phyloP scores from a whole-genome alignment of 2,329 filamentous ascomycete genomes.

The Blastomyces silverae region DNA sequence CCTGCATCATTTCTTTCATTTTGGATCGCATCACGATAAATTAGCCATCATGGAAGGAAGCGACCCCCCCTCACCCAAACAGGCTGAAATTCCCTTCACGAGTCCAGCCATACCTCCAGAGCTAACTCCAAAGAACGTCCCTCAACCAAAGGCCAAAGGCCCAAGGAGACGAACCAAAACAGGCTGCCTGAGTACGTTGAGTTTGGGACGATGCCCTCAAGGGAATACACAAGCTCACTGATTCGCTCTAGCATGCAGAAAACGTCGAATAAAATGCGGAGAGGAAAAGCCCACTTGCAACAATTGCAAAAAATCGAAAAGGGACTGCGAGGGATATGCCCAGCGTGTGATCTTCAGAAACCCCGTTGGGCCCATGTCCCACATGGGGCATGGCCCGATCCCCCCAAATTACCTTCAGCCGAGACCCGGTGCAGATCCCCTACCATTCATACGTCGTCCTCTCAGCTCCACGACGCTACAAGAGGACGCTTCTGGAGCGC shows the following conservation, averaged over 20 bases:
- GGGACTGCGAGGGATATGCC: slow-evolving; percentile 41
- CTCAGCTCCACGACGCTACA: slow-evolving; percentile 15
- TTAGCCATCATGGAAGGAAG: not conserved
- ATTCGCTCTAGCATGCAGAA: slow-evolving; percentile 65
- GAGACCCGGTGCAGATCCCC: slow-evolving; percentile 11
- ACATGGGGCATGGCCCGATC: slow-evolving; percentile 21
- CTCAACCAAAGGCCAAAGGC: slow-evolving; percentile 24
- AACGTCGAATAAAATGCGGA: slow-evolving; percentile 93
- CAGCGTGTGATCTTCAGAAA: slow-evolving; percentile 40
- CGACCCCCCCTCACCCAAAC: not conserved
- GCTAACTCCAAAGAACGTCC: slow-evolving; percentile 21
- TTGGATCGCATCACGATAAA: not conserved
- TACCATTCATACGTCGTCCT: slow-evolving; percentile 16
- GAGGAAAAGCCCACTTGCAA: slow-evolving; percentile 57
- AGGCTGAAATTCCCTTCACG: not conserved
- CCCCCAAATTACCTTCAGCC: slow-evolving; percentile 17
- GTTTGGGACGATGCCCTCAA: not conserved
- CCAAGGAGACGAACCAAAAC: slow-evolving; percentile 76
- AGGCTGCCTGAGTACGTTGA: slow-evolving; percentile 73
- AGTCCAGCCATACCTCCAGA: slow-evolving; percentile 14
- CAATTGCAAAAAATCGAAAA: slow-evolving; percentile 44
- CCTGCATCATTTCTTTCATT: not conserved
- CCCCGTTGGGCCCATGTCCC: slow-evolving; percentile 32
- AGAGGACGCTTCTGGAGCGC: slow-evolving; percentile 14
- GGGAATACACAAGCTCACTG: slow-evolving; percentile 12